Conservation (phyloP, 495 filamentous ascomycete genomes). For the Xylaria flabelliformis region DNA sequence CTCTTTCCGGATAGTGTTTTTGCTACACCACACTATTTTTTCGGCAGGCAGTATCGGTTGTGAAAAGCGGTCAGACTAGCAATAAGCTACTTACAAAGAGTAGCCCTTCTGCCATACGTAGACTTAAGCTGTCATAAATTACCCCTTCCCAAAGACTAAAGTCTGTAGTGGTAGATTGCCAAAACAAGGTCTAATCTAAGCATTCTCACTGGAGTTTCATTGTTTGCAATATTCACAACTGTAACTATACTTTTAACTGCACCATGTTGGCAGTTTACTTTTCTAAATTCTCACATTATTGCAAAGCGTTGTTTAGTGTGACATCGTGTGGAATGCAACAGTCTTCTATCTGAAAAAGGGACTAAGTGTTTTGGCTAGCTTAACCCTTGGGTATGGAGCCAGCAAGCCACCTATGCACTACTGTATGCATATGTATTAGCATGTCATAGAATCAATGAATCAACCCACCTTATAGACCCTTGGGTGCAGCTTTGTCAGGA, state of each 20-base stretch:
- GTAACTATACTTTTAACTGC: not conserved
- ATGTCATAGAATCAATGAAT: too few relatives aligned
- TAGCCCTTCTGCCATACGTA: too few relatives aligned
- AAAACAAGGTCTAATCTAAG: too few relatives aligned
- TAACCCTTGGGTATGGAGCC: not conserved
- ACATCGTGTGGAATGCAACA: not conserved
- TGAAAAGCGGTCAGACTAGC: not conserved
- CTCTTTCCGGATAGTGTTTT: not conserved
- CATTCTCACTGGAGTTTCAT: too few relatives aligned
- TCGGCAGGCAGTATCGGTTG: not conserved
- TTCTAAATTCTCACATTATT: not conserved
- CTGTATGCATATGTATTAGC: too few relatives aligned
- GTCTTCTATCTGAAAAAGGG: not conserved
- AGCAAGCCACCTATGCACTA: not conserved
- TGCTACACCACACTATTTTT: not conserved
- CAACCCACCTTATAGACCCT: not conserved
- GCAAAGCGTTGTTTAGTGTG: not conserved
- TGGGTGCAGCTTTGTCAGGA: not conserved
- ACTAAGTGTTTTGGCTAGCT: not conserved
- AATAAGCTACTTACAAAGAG: too few relatives aligned
- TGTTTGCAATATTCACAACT: not conserved
- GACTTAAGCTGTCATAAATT: too few relatives aligned
- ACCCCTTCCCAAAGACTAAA: too few relatives aligned
- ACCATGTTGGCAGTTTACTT: not conserved
- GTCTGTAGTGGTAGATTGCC: too few relatives aligned